Percentiles rank a stretch among this genome's conserved stretches.
Conservation (phyloP, 2,329 filamentous ascomycete genomes). For the Aquanectria penicillioides region DNA sequence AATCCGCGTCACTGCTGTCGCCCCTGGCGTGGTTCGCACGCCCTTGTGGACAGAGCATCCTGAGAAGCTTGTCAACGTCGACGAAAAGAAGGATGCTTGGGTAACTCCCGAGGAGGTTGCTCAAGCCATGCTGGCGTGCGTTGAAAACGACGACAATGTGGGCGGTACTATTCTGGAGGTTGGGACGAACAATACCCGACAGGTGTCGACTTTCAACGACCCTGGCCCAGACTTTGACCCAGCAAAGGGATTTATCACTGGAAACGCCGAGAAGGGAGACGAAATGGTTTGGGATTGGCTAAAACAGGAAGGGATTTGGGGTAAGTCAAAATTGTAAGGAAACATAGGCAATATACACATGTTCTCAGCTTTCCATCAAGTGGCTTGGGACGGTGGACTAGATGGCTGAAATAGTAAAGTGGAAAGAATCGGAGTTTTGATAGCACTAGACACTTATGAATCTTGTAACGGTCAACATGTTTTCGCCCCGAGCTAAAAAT, state of each 20-base stretch:
- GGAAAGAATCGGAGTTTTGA: too few species aligned
- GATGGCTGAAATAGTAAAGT: too few species aligned
- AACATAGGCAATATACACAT: too few species aligned
- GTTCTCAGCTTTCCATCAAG: too few species aligned
- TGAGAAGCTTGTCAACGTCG: slow-evolving; percentile 53
- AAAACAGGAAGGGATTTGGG: slow-evolving; percentile 40
- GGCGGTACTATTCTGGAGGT: slow-evolving; percentile 57
- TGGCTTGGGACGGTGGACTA: too few species aligned
- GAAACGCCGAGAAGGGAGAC: slow-evolving; percentile 41
- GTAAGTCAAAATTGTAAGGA: slow-evolving; percentile 2
- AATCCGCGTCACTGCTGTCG: slow-evolving; percentile 55
- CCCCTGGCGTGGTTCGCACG: slow-evolving; percentile 56
- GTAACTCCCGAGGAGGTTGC: slow-evolving; percentile 55
- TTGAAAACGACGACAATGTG: slow-evolving; percentile 45
- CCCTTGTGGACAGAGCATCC: slow-evolving; percentile 57
- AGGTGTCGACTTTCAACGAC: slow-evolving; percentile 49
- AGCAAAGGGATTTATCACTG: slow-evolving; percentile 41
- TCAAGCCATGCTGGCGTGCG: slow-evolving; percentile 53
- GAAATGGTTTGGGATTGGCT: slow-evolving; percentile 42
- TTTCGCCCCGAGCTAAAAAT: too few species aligned
- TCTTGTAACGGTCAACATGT: too few species aligned
- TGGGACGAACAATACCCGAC: slow-evolving; percentile 43
- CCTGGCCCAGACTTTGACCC: slow-evolving; percentile 48
- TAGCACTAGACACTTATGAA: too few species aligned
- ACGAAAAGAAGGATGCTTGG: slow-evolving; percentile 50